A percentile compares a stretch with the other conserved stretches of the same genome.
Evolutionary conservation across 257 asterid genomes (phyloP).

Genomic region (Thymus quinquecostatus): DNA sequence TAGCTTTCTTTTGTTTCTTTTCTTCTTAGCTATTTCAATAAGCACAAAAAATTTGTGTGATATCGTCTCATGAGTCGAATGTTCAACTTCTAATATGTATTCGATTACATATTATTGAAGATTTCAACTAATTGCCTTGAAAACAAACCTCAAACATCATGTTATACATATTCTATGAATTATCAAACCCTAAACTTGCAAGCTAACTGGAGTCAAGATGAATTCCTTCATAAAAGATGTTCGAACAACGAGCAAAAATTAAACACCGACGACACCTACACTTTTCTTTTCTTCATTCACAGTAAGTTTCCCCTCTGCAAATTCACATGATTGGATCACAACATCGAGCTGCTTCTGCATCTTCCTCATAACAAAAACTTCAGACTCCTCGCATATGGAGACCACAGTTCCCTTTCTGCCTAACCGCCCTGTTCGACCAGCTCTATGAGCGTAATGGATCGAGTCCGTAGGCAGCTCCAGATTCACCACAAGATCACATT

Average conservation of each 20-base stretch:
- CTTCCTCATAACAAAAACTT: slow-evolving; percentile 82
- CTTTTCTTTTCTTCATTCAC: slow-evolving; percentile 53
- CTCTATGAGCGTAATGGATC: slow-evolving; percentile 90
- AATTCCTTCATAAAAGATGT: slow-evolving; percentile 5
- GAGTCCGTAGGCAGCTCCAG: slow-evolving; percentile 90
- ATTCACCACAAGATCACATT: slow-evolving; percentile 96
- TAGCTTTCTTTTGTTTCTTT: too few species aligned
- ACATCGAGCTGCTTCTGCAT: slow-evolving; percentile 87
- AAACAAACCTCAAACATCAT: too few species aligned
- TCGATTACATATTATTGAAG: not conserved
- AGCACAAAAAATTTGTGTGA: too few species aligned
- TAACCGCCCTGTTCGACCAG: slow-evolving; percentile 93
- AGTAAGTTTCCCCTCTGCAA: slow-evolving; percentile 78
- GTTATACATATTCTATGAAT: too few species aligned
- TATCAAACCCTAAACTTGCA: not conserved
- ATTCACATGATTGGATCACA: slow-evolving; percentile 62
- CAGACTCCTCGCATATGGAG: slow-evolving; percentile 80
- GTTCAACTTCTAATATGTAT: too few species aligned
- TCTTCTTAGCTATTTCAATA: too few species aligned
- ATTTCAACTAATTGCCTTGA: not conserved
- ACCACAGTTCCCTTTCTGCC: slow-evolving; percentile 89
- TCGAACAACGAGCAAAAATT: not conserved
- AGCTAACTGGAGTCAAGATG: too few species aligned
- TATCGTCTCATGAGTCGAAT: too few species aligned
- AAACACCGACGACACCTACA: slow-evolving; percentile 29